Evolutionary conservation across 306 rosid species (phyloP).

Genomic region (Corylus avellana): DNA sequence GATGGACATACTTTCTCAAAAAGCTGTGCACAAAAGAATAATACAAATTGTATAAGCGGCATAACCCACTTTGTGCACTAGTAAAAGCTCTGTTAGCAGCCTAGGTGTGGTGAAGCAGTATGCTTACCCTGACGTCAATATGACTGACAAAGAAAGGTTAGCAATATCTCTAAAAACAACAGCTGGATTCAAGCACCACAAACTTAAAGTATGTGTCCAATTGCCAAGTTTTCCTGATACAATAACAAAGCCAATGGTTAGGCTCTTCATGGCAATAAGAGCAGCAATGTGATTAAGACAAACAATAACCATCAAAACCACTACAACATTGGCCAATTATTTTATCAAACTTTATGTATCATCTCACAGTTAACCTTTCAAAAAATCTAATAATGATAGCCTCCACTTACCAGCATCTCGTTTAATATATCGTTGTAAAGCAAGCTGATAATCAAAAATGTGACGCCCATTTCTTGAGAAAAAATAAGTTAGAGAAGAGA

Average conservation of each 20-base stretch:
- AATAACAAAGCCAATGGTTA: slow-evolving; percentile 21
- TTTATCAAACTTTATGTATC: not conserved
- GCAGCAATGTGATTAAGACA: not conserved
- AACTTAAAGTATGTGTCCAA: slow-evolving; percentile 81
- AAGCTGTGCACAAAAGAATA: not conserved
- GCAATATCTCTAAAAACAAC: slow-evolving; percentile 92
- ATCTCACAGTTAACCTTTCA: not conserved
- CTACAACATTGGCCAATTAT: not conserved
- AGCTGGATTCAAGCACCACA: slow-evolving; percentile 98
- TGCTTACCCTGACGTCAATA: slow-evolving; percentile 89
- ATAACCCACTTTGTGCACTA: not conserved
- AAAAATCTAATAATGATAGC: not conserved
- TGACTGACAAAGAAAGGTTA: slow-evolving; percentile 79
- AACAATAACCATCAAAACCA: not conserved
- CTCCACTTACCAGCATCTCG: slow-evolving; percentile 66
- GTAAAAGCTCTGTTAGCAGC: not conserved
- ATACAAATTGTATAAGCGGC: not conserved
- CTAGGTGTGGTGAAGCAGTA: slow-evolving; percentile 2
- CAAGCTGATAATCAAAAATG: slow-evolving; percentile 86
- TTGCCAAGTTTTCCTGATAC: slow-evolving; percentile 68
- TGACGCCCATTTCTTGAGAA: slow-evolving; percentile 92
- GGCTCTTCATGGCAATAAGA: no score
- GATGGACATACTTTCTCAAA: not conserved
- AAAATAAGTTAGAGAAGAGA: slow-evolving; percentile 84
- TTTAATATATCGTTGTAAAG: slow-evolving; percentile 66